Conservation (phyloP, 768 basidiomycete species). For the Trametes gibbosa region DNA sequence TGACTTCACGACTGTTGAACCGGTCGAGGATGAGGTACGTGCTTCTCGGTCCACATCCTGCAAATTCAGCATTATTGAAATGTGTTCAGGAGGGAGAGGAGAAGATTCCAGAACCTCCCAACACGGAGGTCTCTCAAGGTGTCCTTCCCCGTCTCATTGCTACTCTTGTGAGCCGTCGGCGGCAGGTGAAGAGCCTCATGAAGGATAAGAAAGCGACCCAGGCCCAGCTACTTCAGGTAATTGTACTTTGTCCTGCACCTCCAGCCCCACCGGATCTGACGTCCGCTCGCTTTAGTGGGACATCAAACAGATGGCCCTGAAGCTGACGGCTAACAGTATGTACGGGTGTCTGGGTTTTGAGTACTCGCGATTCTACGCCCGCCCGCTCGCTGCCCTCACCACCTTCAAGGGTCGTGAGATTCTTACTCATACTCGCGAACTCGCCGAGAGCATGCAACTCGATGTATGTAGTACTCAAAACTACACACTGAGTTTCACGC, state of each 20-base stretch:
- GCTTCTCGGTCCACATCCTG: not conserved
- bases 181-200: conserved; percentile 92
- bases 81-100: conserved; percentile 60
- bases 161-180: conserved; percentile 87
- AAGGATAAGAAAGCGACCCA: conserved; percentile 74
- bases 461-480: conserved; percentile 57
- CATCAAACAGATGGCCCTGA: conserved; percentile 95
- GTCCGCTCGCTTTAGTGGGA: conserved; percentile 61
- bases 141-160: conserved; percentile 97
- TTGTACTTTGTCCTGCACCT: conserved; percentile 1
- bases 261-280: not conserved
- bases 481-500: not conserved
- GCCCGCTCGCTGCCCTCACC: conserved; percentile 94
- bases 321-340: conserved; percentile 99
- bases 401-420: conserved; percentile 99
- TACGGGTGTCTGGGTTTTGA: conserved; percentile 99
- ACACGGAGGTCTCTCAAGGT: conserved; percentile 68
- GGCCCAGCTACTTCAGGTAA: conserved; percentile 81
- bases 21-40: conserved; percentile 53
- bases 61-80: not conserved
- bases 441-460: conserved; percentile 86
- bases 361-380: conserved; percentile 93
- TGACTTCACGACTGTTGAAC: conserved; percentile 94
- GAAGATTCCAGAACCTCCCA: conserved; percentile 86
- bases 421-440: conserved; percentile 85